Percentiles rank a stretch among this genome's conserved stretches.
Conservation (phyloP, 2,329 filamentous ascomycete genomes). For the Cryphonectria naterciae region DNA sequence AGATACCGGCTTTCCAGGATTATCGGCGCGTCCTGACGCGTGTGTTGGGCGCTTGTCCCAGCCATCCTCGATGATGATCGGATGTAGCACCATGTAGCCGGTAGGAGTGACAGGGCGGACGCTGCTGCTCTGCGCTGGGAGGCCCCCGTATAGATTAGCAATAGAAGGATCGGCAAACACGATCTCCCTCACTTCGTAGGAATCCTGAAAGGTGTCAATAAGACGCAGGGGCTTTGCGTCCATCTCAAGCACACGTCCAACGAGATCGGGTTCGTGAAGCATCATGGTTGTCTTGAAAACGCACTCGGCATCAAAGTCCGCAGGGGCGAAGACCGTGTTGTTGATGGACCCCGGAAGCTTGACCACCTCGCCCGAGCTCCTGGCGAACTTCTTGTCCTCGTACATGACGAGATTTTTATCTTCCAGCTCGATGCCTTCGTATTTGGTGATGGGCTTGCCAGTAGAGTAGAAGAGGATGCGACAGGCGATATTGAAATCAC, state of each 20-base stretch:
- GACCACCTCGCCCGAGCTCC: slow-evolving; percentile 27
- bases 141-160: slow-evolving; percentile 49
- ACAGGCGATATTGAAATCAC: slow-evolving; percentile 79
- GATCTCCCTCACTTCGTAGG: slow-evolving; percentile 65
- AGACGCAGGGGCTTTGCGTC: slow-evolving; percentile 35
- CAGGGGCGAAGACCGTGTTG: slow-evolving; percentile 38
- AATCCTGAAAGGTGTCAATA: slow-evolving; percentile 49
- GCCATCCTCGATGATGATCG: slow-evolving; percentile 52
- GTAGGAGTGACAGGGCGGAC: slow-evolving; percentile 43
- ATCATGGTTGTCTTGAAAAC: slow-evolving; percentile 51
- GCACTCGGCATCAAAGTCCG: slow-evolving; percentile 46
- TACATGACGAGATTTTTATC: neutral
- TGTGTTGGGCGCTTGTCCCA: slow-evolving; percentile 47
- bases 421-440: neutral
- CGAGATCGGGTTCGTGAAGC: slow-evolving; percentile 38
- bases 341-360: slow-evolving; percentile 31
- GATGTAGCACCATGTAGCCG: slow-evolving; percentile 50
- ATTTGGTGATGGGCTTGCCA: neutral
- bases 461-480: slow-evolving; percentile 64
- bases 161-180: slow-evolving; percentile 48
- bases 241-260: slow-evolving; percentile 38
- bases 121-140: slow-evolving; percentile 41
- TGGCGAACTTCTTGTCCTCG: slow-evolving; percentile 34
- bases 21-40: slow-evolving; percentile 36
- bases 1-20: slow-evolving; percentile 35